A percentile compares a stretch with the other conserved stretches of the same genome.
These are phyloP conservation scores for Schizophyllum commune DNA, from an alignment of 1,284 basidiomycete species.

Conservation along the genomic window DNA sequence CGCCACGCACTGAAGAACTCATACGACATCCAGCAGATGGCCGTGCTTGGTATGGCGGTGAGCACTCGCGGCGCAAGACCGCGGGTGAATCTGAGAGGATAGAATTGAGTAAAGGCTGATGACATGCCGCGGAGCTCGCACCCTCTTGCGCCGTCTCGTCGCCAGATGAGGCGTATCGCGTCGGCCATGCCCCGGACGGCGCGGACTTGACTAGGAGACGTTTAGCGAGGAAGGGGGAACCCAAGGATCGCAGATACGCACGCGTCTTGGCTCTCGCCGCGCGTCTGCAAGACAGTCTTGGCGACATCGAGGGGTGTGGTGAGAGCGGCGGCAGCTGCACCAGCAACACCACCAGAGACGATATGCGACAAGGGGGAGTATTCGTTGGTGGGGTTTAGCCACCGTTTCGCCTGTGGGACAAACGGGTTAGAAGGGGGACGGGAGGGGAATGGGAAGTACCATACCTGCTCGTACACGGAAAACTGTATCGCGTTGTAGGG, in stretches of 20 bases:
- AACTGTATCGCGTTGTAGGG: conserved; percentile 99
- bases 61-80: conserved; percentile 90
- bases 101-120: too few species aligned
- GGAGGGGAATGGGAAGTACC: too few species aligned
- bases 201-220: conserved; percentile 49
- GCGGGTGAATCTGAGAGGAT: conserved; percentile 77
- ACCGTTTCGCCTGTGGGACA: conserved; percentile 52
- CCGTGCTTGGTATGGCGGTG: conserved; percentile 96
- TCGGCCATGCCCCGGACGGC: conserved; percentile 81
- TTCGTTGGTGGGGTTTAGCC: conserved; percentile 78
- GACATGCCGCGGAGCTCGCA: too few species aligned
- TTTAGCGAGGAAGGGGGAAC: conserved; percentile 70
- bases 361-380: conserved; percentile 94
- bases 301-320: conserved; percentile 99
- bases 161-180: conserved; percentile 86
- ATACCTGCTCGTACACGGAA: conserved; percentile 84
- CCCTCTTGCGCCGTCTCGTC: conserved; percentile 47
- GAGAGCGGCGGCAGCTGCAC: conserved; percentile 90
- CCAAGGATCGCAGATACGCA: conserved; percentile 79
- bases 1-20: conserved; percentile 87
- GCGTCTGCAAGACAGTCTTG: conserved; percentile 94
- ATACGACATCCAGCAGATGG: conserved; percentile 95
- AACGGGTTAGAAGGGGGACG: too few species aligned
- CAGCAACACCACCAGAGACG: conserved; percentile 85
- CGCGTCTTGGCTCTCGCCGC: conserved; percentile 75